phyloP scores from a whole-genome alignment of 192 early-diverging fungal genomes.

The Mortierella claussenii region DNA sequence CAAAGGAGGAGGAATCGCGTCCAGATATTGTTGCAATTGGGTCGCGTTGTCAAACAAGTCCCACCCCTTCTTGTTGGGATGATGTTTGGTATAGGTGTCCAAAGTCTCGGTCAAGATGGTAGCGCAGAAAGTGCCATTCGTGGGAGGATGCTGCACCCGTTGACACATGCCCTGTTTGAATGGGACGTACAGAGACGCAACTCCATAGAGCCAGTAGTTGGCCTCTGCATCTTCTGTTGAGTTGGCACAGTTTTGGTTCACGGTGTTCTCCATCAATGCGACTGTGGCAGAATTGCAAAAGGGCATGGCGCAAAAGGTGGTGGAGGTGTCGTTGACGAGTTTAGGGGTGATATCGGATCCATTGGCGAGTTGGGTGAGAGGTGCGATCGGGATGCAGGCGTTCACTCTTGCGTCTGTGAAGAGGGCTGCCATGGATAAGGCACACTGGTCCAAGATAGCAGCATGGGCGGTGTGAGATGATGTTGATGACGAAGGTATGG shows the following conservation, averaged over 20 bases:
- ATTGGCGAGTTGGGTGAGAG: slow-evolving; percentile 3
- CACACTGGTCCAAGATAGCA: slow-evolving; percentile 31
- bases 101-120: slow-evolving; percentile 17
- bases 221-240: slow-evolving; percentile 3
- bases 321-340: slow-evolving; percentile 34
- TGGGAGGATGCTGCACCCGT: slow-evolving; percentile 15
- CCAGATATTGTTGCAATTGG: slow-evolving; percentile 10
- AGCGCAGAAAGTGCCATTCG: slow-evolving; percentile 36
- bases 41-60: slow-evolving; percentile 9
- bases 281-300: slow-evolving; percentile 17
- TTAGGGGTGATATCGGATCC: slow-evolving; percentile 14
- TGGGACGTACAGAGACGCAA: slow-evolving; percentile 27
- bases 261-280: slow-evolving; percentile 31
- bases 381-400: slow-evolving; percentile 13
- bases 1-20: background rate
- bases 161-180: slow-evolving; percentile 45
- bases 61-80: slow-evolving; percentile 9
- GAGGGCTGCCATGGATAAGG: slow-evolving; percentile 14
- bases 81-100: slow-evolving; percentile 2
- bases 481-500: background rate
- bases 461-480: slow-evolving; percentile 12
- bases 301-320: slow-evolving; percentile 21
- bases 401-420: slow-evolving; percentile 1
- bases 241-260: slow-evolving; percentile 33
- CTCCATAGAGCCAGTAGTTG: slow-evolving; percentile 5